Evolutionary conservation across 1,139 yeast species (phyloP), one percentile per base, ranked within the genome.

Genomic region (Magnusiomyces magnusii): DNA sequence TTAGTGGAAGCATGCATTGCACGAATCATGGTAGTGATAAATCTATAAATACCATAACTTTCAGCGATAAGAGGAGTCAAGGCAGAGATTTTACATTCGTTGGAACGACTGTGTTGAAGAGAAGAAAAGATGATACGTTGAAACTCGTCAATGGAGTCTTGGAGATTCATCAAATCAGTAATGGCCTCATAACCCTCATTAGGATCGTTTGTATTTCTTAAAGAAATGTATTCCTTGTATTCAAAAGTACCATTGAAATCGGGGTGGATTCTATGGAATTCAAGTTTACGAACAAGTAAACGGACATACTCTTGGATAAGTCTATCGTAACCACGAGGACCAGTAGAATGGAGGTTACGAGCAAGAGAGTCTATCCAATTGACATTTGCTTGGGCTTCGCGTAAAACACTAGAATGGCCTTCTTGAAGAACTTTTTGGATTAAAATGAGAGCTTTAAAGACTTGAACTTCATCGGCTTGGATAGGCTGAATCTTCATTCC

Each of bases 221-320:
- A 79, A 1, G 97, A 89, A 52, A 92, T 84, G 69, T 92, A 93
- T 70, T 93, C 99, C 71, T 91, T 96, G 69, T 93, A 93, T 71
- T 93, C 99, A 73, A 93, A 93, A 53, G 92, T 91, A 24, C 98
- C 98, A 69, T 88, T 92, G 75, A 92, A 93, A 1, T 92, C 96
- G 17, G 90, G 85, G 69, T 93, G 96, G 62, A 82, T 80, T 59
- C 87, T 82, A 71, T 93, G 98, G 72, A 93, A 93, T 60, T 82
- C 83, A 64, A 93, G 79, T 70, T 93, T 93, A 67, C 81, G 80
- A 59, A 87, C 75, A 61, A 93, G 75, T 64, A 83, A 87, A 51
- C 78, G 78, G 54, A 85, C 90, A 68, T 91, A 93, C 67, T 87
- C 96, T 60, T 78, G 80, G 66, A 92, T 90, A 62, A 93, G 78